These are phyloP conservation scores for Rubroshorea leprosula DNA, from an alignment of 345 rosid genomes.

Conservation along the genomic window DNA sequence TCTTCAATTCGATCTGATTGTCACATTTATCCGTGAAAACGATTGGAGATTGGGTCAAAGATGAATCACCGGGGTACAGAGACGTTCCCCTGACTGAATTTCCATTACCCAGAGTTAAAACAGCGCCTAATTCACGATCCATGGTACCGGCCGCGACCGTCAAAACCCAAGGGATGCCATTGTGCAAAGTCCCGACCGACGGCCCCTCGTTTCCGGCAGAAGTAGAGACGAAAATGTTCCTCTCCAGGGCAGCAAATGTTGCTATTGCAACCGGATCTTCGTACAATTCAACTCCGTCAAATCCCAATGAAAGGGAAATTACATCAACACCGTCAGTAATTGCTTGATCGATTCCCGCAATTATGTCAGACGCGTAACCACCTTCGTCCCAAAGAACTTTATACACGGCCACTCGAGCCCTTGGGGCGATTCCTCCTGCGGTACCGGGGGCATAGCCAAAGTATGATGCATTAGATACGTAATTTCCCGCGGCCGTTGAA, in stretches of 20 bases:
- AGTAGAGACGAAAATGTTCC: conserved; percentile 43
- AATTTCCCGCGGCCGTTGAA: conserved; percentile 42
- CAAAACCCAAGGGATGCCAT: conserved; percentile 46
- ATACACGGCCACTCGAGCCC: conserved; percentile 45
- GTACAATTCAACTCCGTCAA: conserved; percentile 24
- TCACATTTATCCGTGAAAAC: conserved; percentile 36
- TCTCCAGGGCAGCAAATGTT: conserved; percentile 43
- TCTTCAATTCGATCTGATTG: conserved; percentile 16
- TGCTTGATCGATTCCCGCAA: conserved; percentile 53
- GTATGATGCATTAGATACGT: conserved; percentile 28
- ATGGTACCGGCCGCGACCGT: conserved; percentile 44
- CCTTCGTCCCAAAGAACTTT: conserved; percentile 44
- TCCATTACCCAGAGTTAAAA: conserved; percentile 20
- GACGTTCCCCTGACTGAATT: conserved; percentile 25
- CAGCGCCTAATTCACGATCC: conserved; percentile 31
- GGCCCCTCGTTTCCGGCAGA: conserved; percentile 47
- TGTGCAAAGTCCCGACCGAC: conserved; percentile 21
- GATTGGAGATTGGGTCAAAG: conserved; percentile 22
- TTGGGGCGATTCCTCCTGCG: conserved; percentile 39
- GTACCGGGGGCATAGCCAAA: conserved; percentile 48
- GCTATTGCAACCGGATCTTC: conserved; percentile 48
- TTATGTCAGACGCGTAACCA: conserved; percentile 21
- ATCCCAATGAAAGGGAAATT: conserved; percentile 41
- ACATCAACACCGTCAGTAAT: conserved; percentile 51
- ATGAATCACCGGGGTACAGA: conserved; percentile 25